A percentile compares a stretch with the other conserved stretches of the same genome.
Evolutionary conservation across 129 eudicot species (phyloP).

Genomic region (Calendula officinalis): DNA sequence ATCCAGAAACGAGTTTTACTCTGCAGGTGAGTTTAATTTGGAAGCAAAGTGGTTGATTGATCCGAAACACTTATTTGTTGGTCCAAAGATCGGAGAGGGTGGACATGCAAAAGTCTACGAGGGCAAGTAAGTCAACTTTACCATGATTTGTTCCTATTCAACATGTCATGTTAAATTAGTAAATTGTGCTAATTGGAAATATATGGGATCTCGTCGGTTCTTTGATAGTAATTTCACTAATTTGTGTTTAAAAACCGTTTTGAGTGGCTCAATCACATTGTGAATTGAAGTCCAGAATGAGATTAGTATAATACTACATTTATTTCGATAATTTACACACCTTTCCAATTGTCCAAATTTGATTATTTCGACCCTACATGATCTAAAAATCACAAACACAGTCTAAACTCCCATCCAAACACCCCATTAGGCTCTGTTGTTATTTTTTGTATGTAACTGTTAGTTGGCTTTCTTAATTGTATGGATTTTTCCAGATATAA

Average conservation of each 20-base stretch:
- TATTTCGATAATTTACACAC: not conserved
- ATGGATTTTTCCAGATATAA: slow-evolving; percentile 50
- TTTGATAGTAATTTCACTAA: too few relatives aligned
- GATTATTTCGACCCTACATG: not conserved
- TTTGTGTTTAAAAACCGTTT: not conserved
- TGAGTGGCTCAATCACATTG: slow-evolving; percentile 10
- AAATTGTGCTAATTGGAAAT: slow-evolving; percentile 5
- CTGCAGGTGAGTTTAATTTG: slow-evolving; percentile 54
- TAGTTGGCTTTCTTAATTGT: slow-evolving; percentile 26
- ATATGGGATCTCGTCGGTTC: slow-evolving; percentile 19
- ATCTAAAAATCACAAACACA: not conserved
- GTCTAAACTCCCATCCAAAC: too few relatives aligned
- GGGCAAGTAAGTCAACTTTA: slow-evolving; percentile 81
- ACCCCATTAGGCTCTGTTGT: not conserved
- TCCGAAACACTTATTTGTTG: slow-evolving; percentile 88
- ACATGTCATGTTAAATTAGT: slow-evolving; percentile 13
- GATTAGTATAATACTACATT: not conserved
- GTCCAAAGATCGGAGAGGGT: slow-evolving; percentile 97
- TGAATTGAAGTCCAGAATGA: not conserved
- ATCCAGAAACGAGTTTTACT: slow-evolving; percentile 74
- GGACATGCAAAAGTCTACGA: slow-evolving; percentile 95
- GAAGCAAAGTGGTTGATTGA: slow-evolving; percentile 92
- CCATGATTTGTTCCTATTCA: slow-evolving; percentile 2
- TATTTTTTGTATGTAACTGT: not conserved
- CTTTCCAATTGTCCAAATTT: not conserved